Evolutionary conservation across 2,329 filamentous ascomycete species (phyloP).

Genomic region (Coniochaeta prunicola): DNA sequence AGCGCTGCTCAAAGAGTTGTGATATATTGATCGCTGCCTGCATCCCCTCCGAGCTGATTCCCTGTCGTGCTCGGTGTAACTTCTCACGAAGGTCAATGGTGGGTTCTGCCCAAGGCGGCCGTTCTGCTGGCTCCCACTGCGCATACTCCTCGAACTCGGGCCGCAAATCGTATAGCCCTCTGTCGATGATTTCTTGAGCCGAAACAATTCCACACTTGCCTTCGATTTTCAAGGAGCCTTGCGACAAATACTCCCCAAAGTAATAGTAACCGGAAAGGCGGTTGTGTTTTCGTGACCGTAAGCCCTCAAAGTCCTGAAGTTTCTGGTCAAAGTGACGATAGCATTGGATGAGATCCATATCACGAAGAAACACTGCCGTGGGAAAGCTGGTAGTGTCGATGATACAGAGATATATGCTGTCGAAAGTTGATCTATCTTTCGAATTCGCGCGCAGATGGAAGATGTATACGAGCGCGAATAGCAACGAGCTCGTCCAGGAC

Average conservation of each 20-base stretch:
- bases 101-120: neutral
- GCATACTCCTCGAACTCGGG: neutral
- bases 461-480: neutral
- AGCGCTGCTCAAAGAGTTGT: neutral
- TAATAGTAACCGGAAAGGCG: neutral
- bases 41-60: neutral
- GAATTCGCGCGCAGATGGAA: neutral
- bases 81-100: neutral
- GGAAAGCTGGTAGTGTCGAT: neutral
- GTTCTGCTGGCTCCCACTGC: neutral
- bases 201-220: neutral
- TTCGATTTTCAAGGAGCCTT: neutral
- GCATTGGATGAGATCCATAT: neutral
- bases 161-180: neutral
- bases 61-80: neutral
- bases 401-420: neutral
- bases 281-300: neutral
- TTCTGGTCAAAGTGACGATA: neutral
- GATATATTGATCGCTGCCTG: neutral
- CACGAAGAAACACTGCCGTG: neutral
- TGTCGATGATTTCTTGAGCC: neutral
- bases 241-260: neutral
- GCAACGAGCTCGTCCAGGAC: neutral
- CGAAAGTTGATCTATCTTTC: neutral
- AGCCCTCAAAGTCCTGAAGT: neutral